Evolutionary conservation across 2,329 filamentous ascomycete genomes (phyloP), one percentile per base, ranked within the genome.

Genomic region (Phaeosphaeriaceae sp.): DNA sequence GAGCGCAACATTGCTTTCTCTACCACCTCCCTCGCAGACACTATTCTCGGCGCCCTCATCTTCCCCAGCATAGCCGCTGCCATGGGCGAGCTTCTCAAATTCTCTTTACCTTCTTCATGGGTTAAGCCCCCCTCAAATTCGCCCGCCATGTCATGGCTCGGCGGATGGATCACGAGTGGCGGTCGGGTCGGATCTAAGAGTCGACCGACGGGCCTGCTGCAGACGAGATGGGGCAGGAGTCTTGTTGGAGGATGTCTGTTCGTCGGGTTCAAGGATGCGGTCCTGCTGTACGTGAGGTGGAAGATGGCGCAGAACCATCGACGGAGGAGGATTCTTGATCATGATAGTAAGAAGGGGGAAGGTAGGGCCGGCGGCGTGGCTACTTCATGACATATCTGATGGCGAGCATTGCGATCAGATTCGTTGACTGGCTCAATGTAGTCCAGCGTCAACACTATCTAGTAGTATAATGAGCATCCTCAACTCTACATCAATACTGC

Each of bases 221-320:
- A 95, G 71, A 87, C 91, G 66, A 88, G 89, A 57, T 98, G 95
- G 92, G 95, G 93, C 1, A 85, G 95, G 55, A 97, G 91, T 70
- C 82, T 99, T 2, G 85, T 95, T 1, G 95, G 95, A 1, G 95
- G 95, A 0, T 95, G 92, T 73, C 79, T 96, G 20, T 97, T 94
- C 69, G 89, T 98, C 17, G 88, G 97, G 10, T 77, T 97, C 52
- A 95, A 94, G 76, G 88, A 89, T 74, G 85, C 84, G 7, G 68
- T 89, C 33, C 78, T 87, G 66, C 76, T 89, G 1, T 89, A 89
- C 68, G 87, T 83, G 27, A 53, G 80, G 50, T 84, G 82, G 81
- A 80, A 75, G 69, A 80, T 82, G 74, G 82, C 81, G 56, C 75
- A 78, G 65, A 80, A 81, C 65, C 81, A 84, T 69, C 72, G 80